phyloP scores from a whole-genome alignment of 306 rosid genomes.

The Clitoria ternatea region DNA sequence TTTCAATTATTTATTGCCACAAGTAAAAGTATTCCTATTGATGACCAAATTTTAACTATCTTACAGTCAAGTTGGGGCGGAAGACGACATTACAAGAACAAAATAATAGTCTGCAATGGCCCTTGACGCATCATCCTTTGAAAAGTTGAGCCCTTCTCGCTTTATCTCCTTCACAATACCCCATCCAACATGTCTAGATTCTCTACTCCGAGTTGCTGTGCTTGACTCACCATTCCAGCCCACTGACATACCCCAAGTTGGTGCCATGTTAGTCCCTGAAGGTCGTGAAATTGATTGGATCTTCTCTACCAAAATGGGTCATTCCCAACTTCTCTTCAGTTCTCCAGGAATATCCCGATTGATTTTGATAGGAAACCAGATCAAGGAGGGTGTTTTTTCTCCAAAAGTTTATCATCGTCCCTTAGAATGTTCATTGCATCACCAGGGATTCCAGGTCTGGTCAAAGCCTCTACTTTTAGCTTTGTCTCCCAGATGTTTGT shows the following conservation, averaged over 20 bases:
- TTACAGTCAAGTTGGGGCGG: not conserved
- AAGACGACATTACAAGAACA: not conserved
- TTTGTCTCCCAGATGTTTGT: conserved; percentile 59
- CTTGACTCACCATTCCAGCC: conserved; percentile 62
- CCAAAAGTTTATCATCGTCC: conserved; percentile 37
- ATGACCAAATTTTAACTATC: too few relatives aligned
- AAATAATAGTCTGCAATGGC: conserved; percentile 40
- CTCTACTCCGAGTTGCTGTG: conserved; percentile 65
- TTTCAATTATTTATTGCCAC: too few relatives aligned
- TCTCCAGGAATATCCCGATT: conserved; percentile 56
- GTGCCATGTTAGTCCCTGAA: conserved; percentile 65
- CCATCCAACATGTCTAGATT: conserved; percentile 36
- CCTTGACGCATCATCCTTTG: conserved; percentile 39
- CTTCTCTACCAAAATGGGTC: conserved; percentile 70
- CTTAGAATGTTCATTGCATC: conserved; percentile 12
- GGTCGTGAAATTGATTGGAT: conserved; percentile 83
- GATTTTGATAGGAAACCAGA: conserved; percentile 51
- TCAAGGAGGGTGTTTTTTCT: not conserved
- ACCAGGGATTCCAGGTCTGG: conserved; percentile 39
- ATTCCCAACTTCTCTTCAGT: conserved; percentile 61
- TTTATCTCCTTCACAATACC: conserved; percentile 66
- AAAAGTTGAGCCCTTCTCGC: conserved; percentile 51
- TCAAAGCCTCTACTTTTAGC: conserved; percentile 69
- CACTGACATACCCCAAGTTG: conserved; percentile 39
- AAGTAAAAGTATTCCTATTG: too few relatives aligned